Evolutionary conservation across 2,329 filamentous ascomycete genomes (phyloP).

Genomic region (Aureobasidium sp.): DNA sequence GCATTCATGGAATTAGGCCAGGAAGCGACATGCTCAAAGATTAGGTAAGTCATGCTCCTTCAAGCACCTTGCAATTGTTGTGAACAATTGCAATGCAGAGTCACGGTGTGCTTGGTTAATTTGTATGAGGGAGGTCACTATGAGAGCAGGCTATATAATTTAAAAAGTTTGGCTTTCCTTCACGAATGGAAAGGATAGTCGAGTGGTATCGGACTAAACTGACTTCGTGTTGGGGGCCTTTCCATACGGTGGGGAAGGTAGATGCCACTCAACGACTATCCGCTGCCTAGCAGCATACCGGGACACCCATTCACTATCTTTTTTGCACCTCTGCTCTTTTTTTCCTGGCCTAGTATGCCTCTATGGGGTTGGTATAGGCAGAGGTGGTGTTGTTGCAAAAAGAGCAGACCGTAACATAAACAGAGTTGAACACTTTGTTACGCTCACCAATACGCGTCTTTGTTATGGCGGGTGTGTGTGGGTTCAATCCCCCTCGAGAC

Average conservation of each 20-base stretch:
- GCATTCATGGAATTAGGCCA: background rate
- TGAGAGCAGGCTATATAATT: background rate
- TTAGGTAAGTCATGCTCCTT: background rate
- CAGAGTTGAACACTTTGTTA: conserved; percentile 1
- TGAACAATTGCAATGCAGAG: background rate
- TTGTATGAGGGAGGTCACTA: background rate
- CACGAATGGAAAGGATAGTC: background rate
- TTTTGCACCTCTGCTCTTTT: background rate
- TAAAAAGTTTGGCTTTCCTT: background rate
- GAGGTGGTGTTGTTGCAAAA: background rate
- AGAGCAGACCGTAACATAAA: background rate
- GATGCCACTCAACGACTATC: background rate
- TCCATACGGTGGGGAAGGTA: background rate
- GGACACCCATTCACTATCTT: background rate
- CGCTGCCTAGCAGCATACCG: background rate
- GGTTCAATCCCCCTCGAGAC: background rate
- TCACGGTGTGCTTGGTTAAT: background rate
- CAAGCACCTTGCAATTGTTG: background rate
- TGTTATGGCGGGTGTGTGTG: background rate
- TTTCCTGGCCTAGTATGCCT: background rate
- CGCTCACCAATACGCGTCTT: background rate
- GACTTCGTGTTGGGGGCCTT: background rate
- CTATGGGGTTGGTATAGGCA: background rate
- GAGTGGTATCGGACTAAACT: background rate
- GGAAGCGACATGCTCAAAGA: too few species aligned